Evolutionary conservation across 331 rosid species (phyloP).

Genomic region (Telfairia occidentalis): DNA sequence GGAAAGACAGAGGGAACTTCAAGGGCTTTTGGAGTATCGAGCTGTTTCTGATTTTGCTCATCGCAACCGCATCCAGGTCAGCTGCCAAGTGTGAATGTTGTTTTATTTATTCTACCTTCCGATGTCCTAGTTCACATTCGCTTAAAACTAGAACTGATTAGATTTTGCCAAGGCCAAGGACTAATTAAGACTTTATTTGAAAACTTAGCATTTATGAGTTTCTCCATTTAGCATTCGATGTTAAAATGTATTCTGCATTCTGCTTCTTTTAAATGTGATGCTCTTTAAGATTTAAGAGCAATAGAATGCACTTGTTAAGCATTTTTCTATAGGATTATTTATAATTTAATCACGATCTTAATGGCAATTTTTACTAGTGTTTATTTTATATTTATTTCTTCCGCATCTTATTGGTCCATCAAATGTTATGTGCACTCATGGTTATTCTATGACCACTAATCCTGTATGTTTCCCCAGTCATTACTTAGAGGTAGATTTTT

Average conservation of each 20-base stretch:
- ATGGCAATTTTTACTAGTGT: not conserved
- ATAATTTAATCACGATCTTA: not conserved
- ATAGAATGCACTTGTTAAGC: not conserved
- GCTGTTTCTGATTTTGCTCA: conserved; percentile 99
- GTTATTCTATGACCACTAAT: conserved; percentile 23
- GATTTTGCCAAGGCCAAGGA: not conserved
- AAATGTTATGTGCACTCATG: not conserved
- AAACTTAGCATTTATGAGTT: not conserved
- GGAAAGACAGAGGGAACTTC: conserved; percentile 92
- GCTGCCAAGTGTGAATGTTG: conserved; percentile 20
- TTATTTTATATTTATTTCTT: not conserved
- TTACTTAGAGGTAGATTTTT: conserved; percentile 97
- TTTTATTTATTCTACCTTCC: not conserved
- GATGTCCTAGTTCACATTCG: not conserved
- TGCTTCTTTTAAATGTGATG: not conserved
- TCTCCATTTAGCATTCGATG: not conserved
- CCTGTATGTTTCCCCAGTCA: conserved; percentile 42
- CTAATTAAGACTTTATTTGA: not conserved
- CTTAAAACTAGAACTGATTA: not conserved
- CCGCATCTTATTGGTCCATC: not conserved
- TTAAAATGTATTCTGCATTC: not conserved
- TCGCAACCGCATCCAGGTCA: conserved; percentile 97
- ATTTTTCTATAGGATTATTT: not conserved
- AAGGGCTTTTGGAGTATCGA: conserved; percentile 87
- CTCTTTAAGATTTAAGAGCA: not conserved